Evolutionary conservation across 2,329 filamentous ascomycete species (phyloP), one percentile per base, ranked within the genome.

Genomic region (Pezicula carpinea): DNA sequence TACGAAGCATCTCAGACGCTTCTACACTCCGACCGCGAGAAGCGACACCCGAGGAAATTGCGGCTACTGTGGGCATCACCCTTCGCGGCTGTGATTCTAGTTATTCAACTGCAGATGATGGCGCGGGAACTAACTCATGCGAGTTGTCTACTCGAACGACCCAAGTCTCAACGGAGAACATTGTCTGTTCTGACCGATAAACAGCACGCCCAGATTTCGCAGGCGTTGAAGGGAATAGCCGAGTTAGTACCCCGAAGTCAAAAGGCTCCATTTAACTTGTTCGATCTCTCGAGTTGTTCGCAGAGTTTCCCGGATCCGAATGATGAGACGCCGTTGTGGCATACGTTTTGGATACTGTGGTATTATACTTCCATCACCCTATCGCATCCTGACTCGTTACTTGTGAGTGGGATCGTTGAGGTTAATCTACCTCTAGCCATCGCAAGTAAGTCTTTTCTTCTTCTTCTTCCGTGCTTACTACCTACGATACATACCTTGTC

Each of bases 31-130:
- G 33, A 47, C 11, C 39, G 23, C 7, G 39, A 42, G 22, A 43
- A 47, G 21, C 39, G 39, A 17, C 34, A 48, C 13, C 36, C 36
- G 13, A 35, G 26, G 8, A 43, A 44, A 17, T 31, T 48, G 26
- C 15, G 46, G 10, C 13, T 48, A 11, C 17, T 48, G n/a, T 48
- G 46, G 46, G 46, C 46, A 29, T 43, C 39, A 1, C 46, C 46
- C 1, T 48, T 48, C 33, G 46, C 46, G 34, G 46, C 46, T 7
- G 40, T 48, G 14, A 48, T 48, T 17, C 34, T 48, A 11, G 46
- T 48, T 3, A 48, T 35, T 14, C 46, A 48, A 32, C 46, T 48
- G 11, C 46, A 48, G 36, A 48, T 48, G 46, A 44, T 48, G 40
- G 41, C 41, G 5, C 23, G 46, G n/a, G 46, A 44, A 26, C 22